Conservation (phyloP, 2,329 filamentous ascomycete species). For the Lasiodiplodia citricola region DNA sequence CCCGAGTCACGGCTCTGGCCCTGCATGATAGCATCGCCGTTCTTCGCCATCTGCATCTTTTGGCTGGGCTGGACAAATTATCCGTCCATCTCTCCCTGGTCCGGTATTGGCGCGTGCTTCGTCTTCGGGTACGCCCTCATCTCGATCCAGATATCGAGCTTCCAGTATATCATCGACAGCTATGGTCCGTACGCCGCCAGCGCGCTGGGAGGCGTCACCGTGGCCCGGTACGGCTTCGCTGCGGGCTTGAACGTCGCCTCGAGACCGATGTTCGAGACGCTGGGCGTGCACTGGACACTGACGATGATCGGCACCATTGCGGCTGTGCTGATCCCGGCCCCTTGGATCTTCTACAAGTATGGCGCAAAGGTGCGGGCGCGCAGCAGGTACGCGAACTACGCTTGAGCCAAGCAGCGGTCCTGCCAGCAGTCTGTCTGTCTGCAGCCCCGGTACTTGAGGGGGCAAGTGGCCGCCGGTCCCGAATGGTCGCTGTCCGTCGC, state of each 20-base stretch:
- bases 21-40: slow-evolving; percentile 49
- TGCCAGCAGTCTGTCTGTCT: not conserved
- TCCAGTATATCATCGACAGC: slow-evolving; percentile 45
- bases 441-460: not conserved
- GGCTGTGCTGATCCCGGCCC: slow-evolving; percentile 39
- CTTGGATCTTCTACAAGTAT: slow-evolving; percentile 43
- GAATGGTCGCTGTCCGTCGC: not conserved
- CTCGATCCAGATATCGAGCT: slow-evolving; percentile 49
- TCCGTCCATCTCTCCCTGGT: slow-evolving; percentile 51
- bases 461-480: not conserved
- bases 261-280: slow-evolving; percentile 45
- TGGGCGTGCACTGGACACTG: slow-evolving; percentile 52
- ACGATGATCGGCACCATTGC: slow-evolving; percentile 47
- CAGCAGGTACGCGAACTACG: slow-evolving; percentile 19
- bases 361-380: slow-evolving; percentile 32
- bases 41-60: slow-evolving; percentile 55
- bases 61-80: slow-evolving; percentile 59
- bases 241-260: slow-evolving; percentile 49
- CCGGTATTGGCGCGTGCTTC: slow-evolving; percentile 29
- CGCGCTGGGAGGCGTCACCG: slow-evolving; percentile 45
- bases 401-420: not conserved
- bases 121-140: slow-evolving; percentile 49
- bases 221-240: slow-evolving; percentile 41
- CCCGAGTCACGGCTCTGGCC: slow-evolving; percentile 47
- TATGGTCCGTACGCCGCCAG: slow-evolving; percentile 51